Conservation (phyloP, 352 stramenopile species). For the Elongisporangium anandrum region DNA sequence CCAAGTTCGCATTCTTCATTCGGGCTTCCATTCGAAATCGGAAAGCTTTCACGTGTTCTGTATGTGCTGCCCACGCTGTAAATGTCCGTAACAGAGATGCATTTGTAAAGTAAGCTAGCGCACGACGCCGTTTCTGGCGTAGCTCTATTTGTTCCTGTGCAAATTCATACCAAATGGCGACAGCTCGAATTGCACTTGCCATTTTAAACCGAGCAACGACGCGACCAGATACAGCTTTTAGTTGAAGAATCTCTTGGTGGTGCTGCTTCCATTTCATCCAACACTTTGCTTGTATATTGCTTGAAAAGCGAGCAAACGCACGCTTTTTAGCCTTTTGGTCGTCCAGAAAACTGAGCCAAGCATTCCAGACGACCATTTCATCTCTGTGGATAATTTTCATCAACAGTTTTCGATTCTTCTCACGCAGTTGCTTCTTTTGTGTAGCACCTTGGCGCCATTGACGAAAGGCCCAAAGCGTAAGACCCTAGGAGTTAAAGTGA, state of each 20-base stretch:
- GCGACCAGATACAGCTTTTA: slow-evolving; percentile 36
- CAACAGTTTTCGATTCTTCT: slow-evolving; percentile 44
- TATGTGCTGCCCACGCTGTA: slow-evolving; percentile 36
- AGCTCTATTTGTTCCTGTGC: slow-evolving; percentile 41
- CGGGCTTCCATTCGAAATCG: slow-evolving; percentile 35
- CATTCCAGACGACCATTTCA: slow-evolving; percentile 49
- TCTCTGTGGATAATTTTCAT: slow-evolving; percentile 50
- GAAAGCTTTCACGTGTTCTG: slow-evolving; percentile 34
- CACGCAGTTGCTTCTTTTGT: slow-evolving; percentile 27
- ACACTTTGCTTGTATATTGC: slow-evolving; percentile 56
- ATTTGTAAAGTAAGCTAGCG: slow-evolving; percentile 63
- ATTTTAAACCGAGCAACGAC: slow-evolving; percentile 40
- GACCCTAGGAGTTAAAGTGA: too few relatives aligned
- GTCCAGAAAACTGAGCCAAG: slow-evolving; percentile 52
- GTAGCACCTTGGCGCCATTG: slow-evolving; percentile 50
- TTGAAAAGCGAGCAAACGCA: slow-evolving; percentile 56
- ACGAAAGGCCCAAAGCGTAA: slow-evolving; percentile 63
- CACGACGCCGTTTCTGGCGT: slow-evolving; percentile 44
- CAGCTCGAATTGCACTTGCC: slow-evolving; percentile 29
- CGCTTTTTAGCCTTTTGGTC: slow-evolving; percentile 48
- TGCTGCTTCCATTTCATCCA: slow-evolving; percentile 51
- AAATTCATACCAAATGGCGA: slow-evolving; percentile 69
- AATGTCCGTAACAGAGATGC: slow-evolving; percentile 56
- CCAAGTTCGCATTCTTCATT: slow-evolving; percentile 44
- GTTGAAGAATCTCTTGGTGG: slow-evolving; percentile 29